Conservation (phyloP, 805 yeast genomes). For the Yarrowia sp. region DNA sequence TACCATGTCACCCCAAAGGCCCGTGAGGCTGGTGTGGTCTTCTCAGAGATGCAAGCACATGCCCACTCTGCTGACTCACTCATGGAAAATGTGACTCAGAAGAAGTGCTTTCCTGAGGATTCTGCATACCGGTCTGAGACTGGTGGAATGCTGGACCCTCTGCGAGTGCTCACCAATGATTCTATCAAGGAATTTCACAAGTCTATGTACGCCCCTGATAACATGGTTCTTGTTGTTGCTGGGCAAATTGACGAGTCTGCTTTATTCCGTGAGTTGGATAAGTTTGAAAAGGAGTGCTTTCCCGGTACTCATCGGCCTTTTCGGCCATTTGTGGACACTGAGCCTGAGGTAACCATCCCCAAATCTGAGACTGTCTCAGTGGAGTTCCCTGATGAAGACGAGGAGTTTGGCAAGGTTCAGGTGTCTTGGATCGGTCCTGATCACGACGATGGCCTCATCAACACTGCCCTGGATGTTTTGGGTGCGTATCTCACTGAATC, state of each 20-base stretch:
- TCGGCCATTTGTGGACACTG: slow-evolving; percentile 78
- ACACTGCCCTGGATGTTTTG: slow-evolving; percentile 68
- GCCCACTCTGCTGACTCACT: slow-evolving; percentile 75
- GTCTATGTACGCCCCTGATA: slow-evolving; percentile 72
- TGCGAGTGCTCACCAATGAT: slow-evolving; percentile 68
- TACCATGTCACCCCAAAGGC: slow-evolving; percentile 90
- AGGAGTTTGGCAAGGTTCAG: slow-evolving; percentile 70
- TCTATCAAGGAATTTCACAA: slow-evolving; percentile 76
- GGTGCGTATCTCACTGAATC: slow-evolving; percentile 73
- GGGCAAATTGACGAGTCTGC: slow-evolving; percentile 82
- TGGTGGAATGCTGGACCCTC: slow-evolving; percentile 80
- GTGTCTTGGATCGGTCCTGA: slow-evolving; percentile 83
- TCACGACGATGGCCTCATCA: slow-evolving; percentile 49
- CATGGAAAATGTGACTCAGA: slow-evolving; percentile 49
- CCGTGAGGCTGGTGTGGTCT: slow-evolving; percentile 93
- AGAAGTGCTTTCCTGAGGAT: slow-evolving; percentile 43
- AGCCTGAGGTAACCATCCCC: slow-evolving; percentile 45
- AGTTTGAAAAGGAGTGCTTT: slow-evolving; percentile 58
- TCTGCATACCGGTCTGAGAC: slow-evolving; percentile 93
- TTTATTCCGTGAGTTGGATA: slow-evolving; percentile 55
- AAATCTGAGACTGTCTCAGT: slow-evolving; percentile 49
- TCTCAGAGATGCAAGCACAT: slow-evolving; percentile 93
- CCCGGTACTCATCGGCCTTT: slow-evolving; percentile 40
- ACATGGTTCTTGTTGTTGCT: slow-evolving; percentile 76
- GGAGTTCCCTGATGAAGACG: slow-evolving; percentile 87